phyloP scores from a whole-genome alignment of 352 stramenopile genomes.

The Pythium rishiriense region DNA sequence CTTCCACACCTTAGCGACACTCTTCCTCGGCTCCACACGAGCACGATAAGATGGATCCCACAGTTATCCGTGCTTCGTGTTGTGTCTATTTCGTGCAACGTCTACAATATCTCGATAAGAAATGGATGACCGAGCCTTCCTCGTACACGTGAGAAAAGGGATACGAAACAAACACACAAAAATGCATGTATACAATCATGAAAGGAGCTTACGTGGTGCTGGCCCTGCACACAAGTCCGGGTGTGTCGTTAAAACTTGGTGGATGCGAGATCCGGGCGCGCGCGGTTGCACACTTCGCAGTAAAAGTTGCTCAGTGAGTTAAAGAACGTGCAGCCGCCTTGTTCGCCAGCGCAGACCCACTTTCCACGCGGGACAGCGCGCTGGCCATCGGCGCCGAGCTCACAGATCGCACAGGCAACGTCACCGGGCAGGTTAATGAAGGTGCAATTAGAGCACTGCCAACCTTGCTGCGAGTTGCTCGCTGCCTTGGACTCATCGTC shows the following conservation, averaged over 20 bases:
- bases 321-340: constrained; percentile 88
- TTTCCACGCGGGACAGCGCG: constrained; percentile 79
- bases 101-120: too few relatives aligned
- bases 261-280: constrained; percentile 68
- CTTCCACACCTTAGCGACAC: too few relatives aligned
- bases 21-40: too few relatives aligned
- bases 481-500: constrained; percentile 21
- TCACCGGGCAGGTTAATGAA: constrained; percentile 84
- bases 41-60: too few relatives aligned
- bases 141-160: too few relatives aligned
- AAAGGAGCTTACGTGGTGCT: too few relatives aligned
- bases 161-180: too few relatives aligned
- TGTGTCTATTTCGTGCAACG: too few relatives aligned
- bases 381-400: constrained; percentile 78
- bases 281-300: constrained; percentile 89
- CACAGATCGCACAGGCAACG: constrained; percentile 75
- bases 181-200: too few relatives aligned
- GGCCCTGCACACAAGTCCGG: too few relatives aligned
- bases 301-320: constrained; percentile 83
- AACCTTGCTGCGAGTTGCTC: constrained; percentile 50
- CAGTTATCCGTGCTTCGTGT: too few relatives aligned
- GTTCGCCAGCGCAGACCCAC: constrained; percentile 82
- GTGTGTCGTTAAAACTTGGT: constrained; percentile 54
- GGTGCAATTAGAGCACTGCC: constrained; percentile 84
- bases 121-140: too few relatives aligned